Evolutionary conservation across 805 yeast genomes (phyloP).

Genomic region (Diddensiella caesifluorescens): DNA sequence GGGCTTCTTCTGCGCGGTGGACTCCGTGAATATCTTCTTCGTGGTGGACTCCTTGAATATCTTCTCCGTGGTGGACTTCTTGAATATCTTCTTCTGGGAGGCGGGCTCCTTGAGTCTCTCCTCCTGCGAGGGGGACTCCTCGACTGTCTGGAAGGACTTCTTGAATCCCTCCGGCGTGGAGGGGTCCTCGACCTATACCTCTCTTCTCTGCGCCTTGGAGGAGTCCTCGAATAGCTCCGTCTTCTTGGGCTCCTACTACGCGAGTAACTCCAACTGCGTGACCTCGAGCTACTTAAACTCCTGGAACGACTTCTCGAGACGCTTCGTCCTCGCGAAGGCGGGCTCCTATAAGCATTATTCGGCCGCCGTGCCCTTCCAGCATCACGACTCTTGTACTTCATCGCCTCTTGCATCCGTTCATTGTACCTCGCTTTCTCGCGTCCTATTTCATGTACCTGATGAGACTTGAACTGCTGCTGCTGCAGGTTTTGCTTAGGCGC

Average conservation of each 20-base stretch:
- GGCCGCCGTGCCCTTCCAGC: neutral
- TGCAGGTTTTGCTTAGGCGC: conserved; percentile 1
- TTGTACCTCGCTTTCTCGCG: conserved; percentile 18
- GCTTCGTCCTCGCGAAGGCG: too few relatives aligned
- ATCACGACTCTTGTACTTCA: conserved; percentile 5
- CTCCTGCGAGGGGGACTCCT: neutral
- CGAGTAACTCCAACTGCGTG: too few relatives aligned
- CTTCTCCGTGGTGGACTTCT: neutral
- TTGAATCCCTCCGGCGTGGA: neutral
- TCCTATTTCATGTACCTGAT: conserved; percentile 21
- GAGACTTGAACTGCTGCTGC: conserved; percentile 3
- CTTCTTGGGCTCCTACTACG: too few relatives aligned
- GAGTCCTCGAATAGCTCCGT: too few relatives aligned
- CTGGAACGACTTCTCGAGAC: too few relatives aligned
- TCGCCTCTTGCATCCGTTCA: conserved; percentile 17
- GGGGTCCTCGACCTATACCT: too few relatives aligned
- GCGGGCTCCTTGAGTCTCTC: neutral
- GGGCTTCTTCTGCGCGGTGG: neutral
- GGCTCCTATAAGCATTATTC: neutral
- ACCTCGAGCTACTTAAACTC: too few relatives aligned
- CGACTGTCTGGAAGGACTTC: neutral
- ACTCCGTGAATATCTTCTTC: neutral
- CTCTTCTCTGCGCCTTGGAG: too few relatives aligned
- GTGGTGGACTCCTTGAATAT: neutral
- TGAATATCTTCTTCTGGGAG: neutral